Evolutionary conservation across 2,329 filamentous ascomycete species (phyloP).

Genomic region (Talaromyces sp.): DNA sequence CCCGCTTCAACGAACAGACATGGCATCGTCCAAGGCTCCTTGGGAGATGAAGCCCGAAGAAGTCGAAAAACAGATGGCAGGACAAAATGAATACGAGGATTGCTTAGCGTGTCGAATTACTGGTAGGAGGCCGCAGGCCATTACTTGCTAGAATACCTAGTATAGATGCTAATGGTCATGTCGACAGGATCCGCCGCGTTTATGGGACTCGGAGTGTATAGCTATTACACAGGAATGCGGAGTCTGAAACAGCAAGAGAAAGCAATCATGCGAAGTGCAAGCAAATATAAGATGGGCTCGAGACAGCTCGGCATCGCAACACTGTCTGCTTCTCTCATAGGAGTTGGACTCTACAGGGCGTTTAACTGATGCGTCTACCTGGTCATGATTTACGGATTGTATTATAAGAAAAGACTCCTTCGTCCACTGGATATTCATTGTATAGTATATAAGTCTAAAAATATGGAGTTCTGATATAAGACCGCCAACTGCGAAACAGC

Average conservation of each 20-base stretch:
- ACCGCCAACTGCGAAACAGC: conserved; percentile 18
- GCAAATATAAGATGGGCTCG: conserved; percentile 70
- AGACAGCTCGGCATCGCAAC: conserved; percentile 65
- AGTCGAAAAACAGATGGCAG: conserved; percentile 56
- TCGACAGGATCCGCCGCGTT: conserved; percentile 69
- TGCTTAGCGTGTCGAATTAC: conserved; percentile 70
- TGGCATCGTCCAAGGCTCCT: conserved; percentile 48
- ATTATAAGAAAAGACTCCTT: conserved; percentile 12
- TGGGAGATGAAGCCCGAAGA: conserved; percentile 56
- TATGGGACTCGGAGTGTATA: conserved; percentile 72
- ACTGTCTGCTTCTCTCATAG: conserved; percentile 66
- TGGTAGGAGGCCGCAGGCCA: conserved; percentile 52
- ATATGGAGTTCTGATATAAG: conserved; percentile 4
- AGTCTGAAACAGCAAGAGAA: conserved; percentile 66
- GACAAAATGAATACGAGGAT: conserved; percentile 52
- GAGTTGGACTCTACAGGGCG: conserved; percentile 68
- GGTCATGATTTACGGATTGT: conserved; percentile 12
- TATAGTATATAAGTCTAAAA: conserved; percentile 19
- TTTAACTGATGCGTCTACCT: conserved; percentile 49
- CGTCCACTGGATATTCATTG: background rate
- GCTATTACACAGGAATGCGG: conserved; percentile 70
- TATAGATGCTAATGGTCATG: conserved; percentile 1
- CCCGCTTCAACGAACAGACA: conserved; percentile 22
- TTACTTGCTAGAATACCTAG: background rate
- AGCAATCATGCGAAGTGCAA: conserved; percentile 65